Evolutionary conservation across 2,329 filamentous ascomycete species (phyloP).

Genomic region (Arthrobotrys conoides): DNA sequence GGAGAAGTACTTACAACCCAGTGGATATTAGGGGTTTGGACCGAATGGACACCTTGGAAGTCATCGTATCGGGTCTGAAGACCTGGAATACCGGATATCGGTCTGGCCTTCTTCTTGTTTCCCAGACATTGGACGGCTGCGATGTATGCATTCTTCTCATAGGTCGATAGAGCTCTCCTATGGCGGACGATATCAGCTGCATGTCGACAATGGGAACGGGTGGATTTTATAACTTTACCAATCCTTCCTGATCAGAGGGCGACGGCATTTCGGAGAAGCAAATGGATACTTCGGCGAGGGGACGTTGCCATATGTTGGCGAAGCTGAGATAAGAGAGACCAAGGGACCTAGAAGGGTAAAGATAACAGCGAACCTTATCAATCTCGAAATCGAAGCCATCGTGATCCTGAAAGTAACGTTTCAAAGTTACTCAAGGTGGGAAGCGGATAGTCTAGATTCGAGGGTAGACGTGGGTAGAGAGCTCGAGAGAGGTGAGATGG

Average conservation of each 20-base stretch:
- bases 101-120: constrained; percentile 65
- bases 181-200: background rate
- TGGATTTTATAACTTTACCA: constrained; percentile 13
- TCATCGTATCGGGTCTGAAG: constrained; percentile 67
- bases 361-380: constrained; percentile 16
- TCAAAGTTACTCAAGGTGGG: constrained; percentile 2
- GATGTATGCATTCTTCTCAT: constrained; percentile 66
- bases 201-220: background rate
- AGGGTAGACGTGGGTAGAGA: background rate
- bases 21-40: constrained; percentile 66
- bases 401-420: background rate
- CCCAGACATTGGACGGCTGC: constrained; percentile 67
- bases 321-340: constrained; percentile 3
- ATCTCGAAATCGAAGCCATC: constrained; percentile 24
- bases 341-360: constrained; percentile 6
- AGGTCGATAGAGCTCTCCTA: constrained; percentile 60
- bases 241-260: constrained; percentile 49
- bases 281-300: constrained; percentile 11
- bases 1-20: constrained; percentile 62
- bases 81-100: constrained; percentile 65
- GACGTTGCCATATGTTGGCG: constrained; percentile 15
- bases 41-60: constrained; percentile 67
- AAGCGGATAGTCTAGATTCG: background rate
- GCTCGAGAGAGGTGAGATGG: background rate
- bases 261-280: constrained; percentile 28